Conservation (phyloP, 1,139 yeast genomes). For the Hyphopichia burtonii region DNA sequence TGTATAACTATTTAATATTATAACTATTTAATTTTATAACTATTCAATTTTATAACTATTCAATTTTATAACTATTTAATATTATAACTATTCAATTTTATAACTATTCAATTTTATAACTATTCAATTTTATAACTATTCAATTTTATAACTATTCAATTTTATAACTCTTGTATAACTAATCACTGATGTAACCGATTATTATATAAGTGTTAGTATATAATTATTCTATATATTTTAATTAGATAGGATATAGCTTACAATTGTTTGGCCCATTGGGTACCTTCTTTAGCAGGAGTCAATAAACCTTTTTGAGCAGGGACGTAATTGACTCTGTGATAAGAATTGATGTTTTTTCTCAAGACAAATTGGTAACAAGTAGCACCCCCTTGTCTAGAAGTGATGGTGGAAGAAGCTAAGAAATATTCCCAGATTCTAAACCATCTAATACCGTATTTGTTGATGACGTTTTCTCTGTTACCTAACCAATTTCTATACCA, state of each 20-base stretch:
- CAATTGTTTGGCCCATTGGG: constrained; percentile 35
- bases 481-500: constrained; percentile 96
- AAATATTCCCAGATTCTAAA: constrained; percentile 93
- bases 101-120: too few relatives aligned
- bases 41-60: too few relatives aligned
- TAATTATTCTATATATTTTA: too few relatives aligned
- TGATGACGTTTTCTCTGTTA: constrained; percentile 72
- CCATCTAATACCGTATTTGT: constrained; percentile 88
- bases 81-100: too few relatives aligned
- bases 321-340: constrained; percentile 79
- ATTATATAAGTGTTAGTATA: too few relatives aligned
- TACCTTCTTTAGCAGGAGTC: constrained; percentile 56
- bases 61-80: too few relatives aligned
- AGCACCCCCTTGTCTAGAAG: constrained; percentile 92
- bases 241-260: neutral
- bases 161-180: too few relatives aligned
- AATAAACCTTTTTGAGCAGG: constrained; percentile 77
- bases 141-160: too few relatives aligned
- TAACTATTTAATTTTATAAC: too few relatives aligned
- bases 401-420: constrained; percentile 76
- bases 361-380: constrained; percentile 88
- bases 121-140: too few relatives aligned
- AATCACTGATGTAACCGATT: too few relatives aligned
- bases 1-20: too few relatives aligned
- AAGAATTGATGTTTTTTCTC: constrained; percentile 84